A percentile compares a stretch with the other conserved stretches of the same genome.
Conservation (phyloP, 805 yeast species). For the Ogataea sp. region DNA sequence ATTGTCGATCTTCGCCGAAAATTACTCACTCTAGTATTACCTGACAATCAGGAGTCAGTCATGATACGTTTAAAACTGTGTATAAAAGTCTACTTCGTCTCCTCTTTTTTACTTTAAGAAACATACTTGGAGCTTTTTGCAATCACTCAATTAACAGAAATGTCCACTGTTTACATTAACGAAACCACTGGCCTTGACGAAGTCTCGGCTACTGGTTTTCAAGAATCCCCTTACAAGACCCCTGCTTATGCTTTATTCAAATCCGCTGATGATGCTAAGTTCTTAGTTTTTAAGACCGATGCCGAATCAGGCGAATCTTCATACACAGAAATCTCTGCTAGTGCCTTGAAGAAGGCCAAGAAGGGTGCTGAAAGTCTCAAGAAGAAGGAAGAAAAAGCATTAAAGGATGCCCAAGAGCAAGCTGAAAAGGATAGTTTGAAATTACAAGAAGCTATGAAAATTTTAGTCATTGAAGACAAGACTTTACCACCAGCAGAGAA, state of each 20-base stretch:
- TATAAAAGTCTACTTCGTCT: too few species aligned
- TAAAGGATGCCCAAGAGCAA: slow-evolving; percentile 43
- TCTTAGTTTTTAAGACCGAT: slow-evolving; percentile 51
- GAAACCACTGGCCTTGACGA: slow-evolving; percentile 67
- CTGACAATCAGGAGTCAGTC: too few species aligned
- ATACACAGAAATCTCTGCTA: slow-evolving; percentile 73
- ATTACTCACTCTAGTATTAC: too few species aligned
- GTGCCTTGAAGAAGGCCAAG: slow-evolving; percentile 92
- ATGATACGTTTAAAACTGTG: too few species aligned
- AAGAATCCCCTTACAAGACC: slow-evolving; percentile 65
- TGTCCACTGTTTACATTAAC: slow-evolving; percentile 50
- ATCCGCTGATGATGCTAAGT: slow-evolving; percentile 39
- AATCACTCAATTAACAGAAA: slow-evolving; percentile 1
- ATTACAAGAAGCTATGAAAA: slow-evolving; percentile 72
- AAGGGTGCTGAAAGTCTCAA: slow-evolving; percentile 90
- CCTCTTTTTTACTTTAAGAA: too few species aligned
- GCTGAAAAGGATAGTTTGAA: slow-evolving; percentile 61
- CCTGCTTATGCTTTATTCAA: slow-evolving; percentile 73
- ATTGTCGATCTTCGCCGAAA: too few species aligned
- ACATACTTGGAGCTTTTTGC: too few species aligned
- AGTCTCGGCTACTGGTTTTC: slow-evolving; percentile 50
- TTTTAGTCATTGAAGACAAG: slow-evolving; percentile 64
- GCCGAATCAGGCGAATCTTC: slow-evolving; percentile 47
- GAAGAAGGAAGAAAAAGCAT: slow-evolving; percentile 69
- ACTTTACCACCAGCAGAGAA: slow-evolving; percentile 62